Conservation (phyloP, 371 early-diverging fungal species). For the Mucor ambiguus region DNA sequence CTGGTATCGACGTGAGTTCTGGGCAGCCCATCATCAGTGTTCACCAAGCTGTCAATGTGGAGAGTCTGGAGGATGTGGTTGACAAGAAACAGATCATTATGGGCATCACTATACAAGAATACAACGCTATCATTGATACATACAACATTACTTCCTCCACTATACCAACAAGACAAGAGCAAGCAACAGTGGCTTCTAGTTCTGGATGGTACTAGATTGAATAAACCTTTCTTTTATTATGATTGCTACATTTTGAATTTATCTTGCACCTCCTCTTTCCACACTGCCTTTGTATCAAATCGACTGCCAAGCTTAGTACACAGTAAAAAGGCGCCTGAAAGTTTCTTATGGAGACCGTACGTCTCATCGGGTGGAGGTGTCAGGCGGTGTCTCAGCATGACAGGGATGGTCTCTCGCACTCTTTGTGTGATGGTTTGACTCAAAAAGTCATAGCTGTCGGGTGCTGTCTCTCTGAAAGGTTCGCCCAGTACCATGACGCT, state of each 20-base stretch:
- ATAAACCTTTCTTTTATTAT: background rate
- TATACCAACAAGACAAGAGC: conserved; percentile 16
- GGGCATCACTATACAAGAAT: conserved; percentile 71
- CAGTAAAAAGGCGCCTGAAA: conserved; percentile 92
- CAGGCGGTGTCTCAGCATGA: conserved; percentile 91
- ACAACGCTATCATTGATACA: conserved; percentile 70
- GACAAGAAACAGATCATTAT: conserved; percentile 85
- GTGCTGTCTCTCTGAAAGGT: conserved; percentile 71
- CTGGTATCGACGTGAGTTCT: conserved; percentile 67
- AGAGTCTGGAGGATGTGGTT: conserved; percentile 64
- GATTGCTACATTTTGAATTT: background rate
- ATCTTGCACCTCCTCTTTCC: conserved; percentile 53
- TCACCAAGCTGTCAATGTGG: conserved; percentile 60
- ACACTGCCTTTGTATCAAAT: conserved; percentile 72
- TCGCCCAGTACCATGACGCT: conserved; percentile 87
- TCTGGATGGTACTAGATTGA: conserved; percentile 11
- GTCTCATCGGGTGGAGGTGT: conserved; percentile 98
- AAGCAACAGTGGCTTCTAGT: background rate
- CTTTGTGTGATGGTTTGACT: conserved; percentile 79
- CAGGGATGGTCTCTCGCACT: conserved; percentile 88
- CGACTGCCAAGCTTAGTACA: conserved; percentile 84
- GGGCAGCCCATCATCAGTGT: conserved; percentile 72
- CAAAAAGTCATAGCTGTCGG: conserved; percentile 76
- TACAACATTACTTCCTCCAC: conserved; percentile 54
- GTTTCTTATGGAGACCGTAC: conserved; percentile 93